Evolutionary conservation across 352 stramenopile genomes (phyloP).

Genomic region (Phytopythium aichiense): DNA sequence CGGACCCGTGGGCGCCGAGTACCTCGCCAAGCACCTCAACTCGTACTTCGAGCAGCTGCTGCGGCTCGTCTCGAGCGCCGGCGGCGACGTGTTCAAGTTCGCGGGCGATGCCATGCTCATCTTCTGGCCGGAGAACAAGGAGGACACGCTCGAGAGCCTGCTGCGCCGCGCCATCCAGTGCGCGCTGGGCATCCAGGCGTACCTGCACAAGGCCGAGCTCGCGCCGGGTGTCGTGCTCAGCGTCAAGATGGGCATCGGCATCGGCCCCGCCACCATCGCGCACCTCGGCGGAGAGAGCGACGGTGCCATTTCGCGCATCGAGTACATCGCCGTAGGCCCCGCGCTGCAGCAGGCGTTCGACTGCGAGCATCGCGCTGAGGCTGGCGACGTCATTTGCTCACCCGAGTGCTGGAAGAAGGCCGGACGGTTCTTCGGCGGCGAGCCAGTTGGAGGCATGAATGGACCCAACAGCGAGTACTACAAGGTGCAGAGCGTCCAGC

Average conservation of each 20-base stretch:
- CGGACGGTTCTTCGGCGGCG: conserved; percentile 53
- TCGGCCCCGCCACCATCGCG: conserved; percentile 82
- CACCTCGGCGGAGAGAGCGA: conserved; percentile 89
- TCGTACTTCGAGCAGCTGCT: conserved; percentile 90
- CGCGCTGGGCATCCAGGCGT: conserved; percentile 87
- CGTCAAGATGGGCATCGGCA: conserved; percentile 93
- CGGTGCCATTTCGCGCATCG: conserved; percentile 72
- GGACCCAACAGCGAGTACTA: conserved; percentile 28
- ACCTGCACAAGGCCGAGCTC: conserved; percentile 84
- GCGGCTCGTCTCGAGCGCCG: conserved; percentile 70
- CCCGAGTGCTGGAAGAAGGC: conserved; percentile 77
- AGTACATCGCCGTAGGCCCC: conserved; percentile 90
- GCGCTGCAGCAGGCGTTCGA: conserved; percentile 91
- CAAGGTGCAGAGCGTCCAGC: conserved; percentile 51
- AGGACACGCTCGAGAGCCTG: conserved; percentile 82
- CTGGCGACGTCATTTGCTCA: conserved; percentile 90
- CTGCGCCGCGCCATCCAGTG: conserved; percentile 86
- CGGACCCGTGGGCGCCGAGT: conserved; percentile 85
- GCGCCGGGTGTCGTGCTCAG: conserved; percentile 85
- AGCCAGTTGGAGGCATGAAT: conserved; percentile 17
- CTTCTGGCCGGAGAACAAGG: conserved; percentile 90
- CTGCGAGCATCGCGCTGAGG: conserved; percentile 81
- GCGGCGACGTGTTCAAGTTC: conserved; percentile 93
- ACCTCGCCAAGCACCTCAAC: conserved; percentile 91
- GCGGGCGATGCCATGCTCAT: conserved; percentile 95